Evolutionary conservation across 768 basidiomycete genomes (phyloP).

Genomic region (Dendrothele bispora): DNA sequence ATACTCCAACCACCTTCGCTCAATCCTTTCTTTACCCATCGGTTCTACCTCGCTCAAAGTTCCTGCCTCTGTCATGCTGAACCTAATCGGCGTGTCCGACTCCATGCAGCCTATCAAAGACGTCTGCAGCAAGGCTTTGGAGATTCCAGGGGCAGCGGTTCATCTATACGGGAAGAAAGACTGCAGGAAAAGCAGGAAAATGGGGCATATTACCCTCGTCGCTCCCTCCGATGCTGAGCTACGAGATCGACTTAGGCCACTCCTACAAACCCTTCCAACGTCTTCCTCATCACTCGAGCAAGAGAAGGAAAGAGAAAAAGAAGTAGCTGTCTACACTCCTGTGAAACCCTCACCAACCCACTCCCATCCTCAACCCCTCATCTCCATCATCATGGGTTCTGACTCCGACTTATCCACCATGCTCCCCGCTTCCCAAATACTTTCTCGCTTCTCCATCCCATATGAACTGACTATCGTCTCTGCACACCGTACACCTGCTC

Average conservation of each 20-base stretch:
- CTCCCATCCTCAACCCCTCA: conserved; percentile 71
- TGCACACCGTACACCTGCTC: conserved; percentile 91
- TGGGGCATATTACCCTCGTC: conserved; percentile 95
- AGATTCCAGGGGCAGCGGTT: conserved; percentile 71
- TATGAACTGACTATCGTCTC: conserved; percentile 96
- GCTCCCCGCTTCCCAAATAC: conserved; percentile 82
- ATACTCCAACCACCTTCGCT: conserved; percentile 95
- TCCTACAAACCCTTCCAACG: conserved; percentile 68
- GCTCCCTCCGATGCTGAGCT: conserved; percentile 80
- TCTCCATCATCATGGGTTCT: conserved; percentile 97
- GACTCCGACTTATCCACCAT: conserved; percentile 97
- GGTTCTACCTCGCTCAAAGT: conserved; percentile 89
- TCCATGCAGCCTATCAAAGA: conserved; percentile 29
- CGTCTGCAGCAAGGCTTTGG: not conserved
- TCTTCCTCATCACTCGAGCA: not conserved
- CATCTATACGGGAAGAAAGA: conserved; percentile 96
- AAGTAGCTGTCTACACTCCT: conserved; percentile 52
- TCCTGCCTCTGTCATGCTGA: conserved; percentile 88
- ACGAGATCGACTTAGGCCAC: conserved; percentile 63
- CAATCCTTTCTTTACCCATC: conserved; percentile 86
- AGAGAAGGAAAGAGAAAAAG: conserved; percentile 34
- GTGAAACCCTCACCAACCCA: conserved; percentile 44
- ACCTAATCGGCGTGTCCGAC: conserved; percentile 66
- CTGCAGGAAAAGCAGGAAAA: conserved; percentile 88
- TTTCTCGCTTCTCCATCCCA: conserved; percentile 80